phyloP scores from a whole-genome alignment of 2,329 filamentous ascomycete genomes.

The Fusarium sp. region DNA sequence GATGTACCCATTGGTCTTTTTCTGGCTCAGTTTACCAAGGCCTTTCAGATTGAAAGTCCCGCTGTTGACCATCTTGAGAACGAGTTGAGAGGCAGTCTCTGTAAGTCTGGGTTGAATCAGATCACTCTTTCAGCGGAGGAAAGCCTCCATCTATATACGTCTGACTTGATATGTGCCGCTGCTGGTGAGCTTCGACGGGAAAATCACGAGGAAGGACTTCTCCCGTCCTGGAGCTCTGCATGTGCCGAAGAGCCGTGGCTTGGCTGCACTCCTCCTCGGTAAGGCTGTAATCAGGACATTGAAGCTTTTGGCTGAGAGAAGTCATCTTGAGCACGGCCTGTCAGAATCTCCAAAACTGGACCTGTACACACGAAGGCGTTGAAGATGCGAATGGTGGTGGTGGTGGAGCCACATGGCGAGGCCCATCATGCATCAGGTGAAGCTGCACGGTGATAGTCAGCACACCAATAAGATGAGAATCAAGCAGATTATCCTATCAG shows the following conservation, averaged over 20 bases:
- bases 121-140: constrained; percentile 2
- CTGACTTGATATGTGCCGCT: neutral
- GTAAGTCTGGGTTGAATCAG: constrained; percentile 1
- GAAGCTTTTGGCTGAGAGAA: constrained; percentile 2
- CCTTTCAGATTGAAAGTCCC: constrained; percentile 23
- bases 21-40: constrained; percentile 34
- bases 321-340: constrained; percentile 7
- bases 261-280: constrained; percentile 18
- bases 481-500: constrained; percentile 17
- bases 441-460: constrained; percentile 32
- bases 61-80: constrained; percentile 37
- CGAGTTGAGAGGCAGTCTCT: constrained; percentile 4
- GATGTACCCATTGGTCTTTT: constrained; percentile 40
- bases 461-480: constrained; percentile 17
- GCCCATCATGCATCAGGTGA: constrained; percentile 24
- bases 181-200: constrained; percentile 1
- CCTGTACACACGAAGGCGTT: constrained; percentile 16
- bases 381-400: constrained; percentile 3
- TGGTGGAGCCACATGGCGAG: constrained; percentile 27
- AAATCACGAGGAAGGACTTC: constrained; percentile 15
- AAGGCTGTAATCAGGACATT: constrained; percentile 13
- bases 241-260: constrained; percentile 30
- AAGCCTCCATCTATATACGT: constrained; percentile 32
- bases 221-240: constrained; percentile 5
- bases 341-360: constrained; percentile 8